phyloP scores from a whole-genome alignment of 805 yeast genomes.

The Metschnikowia koreensis region DNA sequence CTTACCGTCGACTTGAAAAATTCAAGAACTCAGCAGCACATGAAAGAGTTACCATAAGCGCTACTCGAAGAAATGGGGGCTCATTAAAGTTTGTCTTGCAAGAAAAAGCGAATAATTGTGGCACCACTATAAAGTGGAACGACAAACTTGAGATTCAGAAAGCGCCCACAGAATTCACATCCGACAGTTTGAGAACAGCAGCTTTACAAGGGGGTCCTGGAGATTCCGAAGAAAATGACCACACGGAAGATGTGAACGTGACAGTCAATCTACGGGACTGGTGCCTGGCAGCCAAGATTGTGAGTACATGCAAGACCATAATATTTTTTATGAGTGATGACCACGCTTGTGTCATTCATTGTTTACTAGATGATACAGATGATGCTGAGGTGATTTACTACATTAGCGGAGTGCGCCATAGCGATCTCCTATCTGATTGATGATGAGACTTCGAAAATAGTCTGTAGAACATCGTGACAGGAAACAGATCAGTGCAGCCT shows the following conservation, averaged over 20 bases:
- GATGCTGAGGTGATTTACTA: conserved; percentile 66
- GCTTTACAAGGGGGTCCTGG: conserved; percentile 12
- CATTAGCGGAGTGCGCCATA: conserved; percentile 36
- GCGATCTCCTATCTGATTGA: conserved; percentile 7
- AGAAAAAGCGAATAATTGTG: conserved; percentile 52
- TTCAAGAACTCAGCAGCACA: conserved; percentile 44
- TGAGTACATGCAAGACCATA: conserved; percentile 59
- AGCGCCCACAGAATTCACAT: conserved; percentile 23
- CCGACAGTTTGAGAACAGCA: conserved; percentile 24
- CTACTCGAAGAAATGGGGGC: conserved; percentile 46
- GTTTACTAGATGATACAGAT: conserved; percentile 61
- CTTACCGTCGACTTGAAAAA: conserved; percentile 64
- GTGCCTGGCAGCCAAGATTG: conserved; percentile 61
- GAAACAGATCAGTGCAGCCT: background rate
- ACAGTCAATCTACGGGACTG: conserved; percentile 61
- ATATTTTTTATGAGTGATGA: conserved; percentile 56
- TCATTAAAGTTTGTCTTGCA: conserved; percentile 46
- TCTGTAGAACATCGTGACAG: background rate
- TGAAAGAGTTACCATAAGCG: conserved; percentile 50
- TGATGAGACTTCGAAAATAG: background rate
- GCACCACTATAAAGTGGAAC: conserved; percentile 60
- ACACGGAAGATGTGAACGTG: conserved; percentile 40
- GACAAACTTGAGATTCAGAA: conserved; percentile 46
- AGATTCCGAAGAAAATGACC: conserved; percentile 16
- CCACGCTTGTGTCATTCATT: conserved; percentile 63